Conservation (phyloP, 495 filamentous ascomycete species). For the Extremus antarcticus region DNA sequence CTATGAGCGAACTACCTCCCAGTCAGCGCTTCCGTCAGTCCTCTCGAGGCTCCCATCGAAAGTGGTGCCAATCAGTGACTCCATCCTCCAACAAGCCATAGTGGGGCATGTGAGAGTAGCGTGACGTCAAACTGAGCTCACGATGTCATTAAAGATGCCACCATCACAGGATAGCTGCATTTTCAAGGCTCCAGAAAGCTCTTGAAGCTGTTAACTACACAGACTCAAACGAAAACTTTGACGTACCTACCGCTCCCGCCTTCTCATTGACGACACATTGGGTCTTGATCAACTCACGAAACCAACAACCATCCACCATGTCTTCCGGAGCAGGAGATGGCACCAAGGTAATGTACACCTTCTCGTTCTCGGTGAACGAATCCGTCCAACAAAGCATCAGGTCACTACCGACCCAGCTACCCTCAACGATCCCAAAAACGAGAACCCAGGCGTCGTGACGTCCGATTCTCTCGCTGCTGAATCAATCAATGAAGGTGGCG, state of each 20-base stretch:
- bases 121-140: not conserved
- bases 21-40: too few species aligned
- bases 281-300: too few species aligned
- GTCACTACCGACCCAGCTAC: conserved; percentile 39
- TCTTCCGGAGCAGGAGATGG: conserved; percentile 10
- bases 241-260: too few species aligned
- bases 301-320: conserved; percentile 8
- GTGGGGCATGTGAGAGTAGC: not conserved
- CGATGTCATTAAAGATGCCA: not conserved
- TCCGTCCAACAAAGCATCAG: conserved; percentile 9
- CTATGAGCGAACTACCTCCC: too few species aligned
- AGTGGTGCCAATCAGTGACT: too few species aligned
- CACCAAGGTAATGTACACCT: conserved; percentile 3
- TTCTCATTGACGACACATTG: too few species aligned
- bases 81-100: too few species aligned
- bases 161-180: too few species aligned
- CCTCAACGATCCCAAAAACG: conserved; percentile 34
- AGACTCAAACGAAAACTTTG: too few species aligned
- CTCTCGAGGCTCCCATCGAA: too few species aligned
- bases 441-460: conserved; percentile 46
- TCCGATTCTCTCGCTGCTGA: conserved; percentile 58
- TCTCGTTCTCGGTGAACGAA: not conserved
- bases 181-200: too few species aligned
- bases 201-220: too few species aligned
- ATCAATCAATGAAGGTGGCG: conserved; percentile 42